Evolutionary conservation across 139 green algal species (phyloP).

Genomic region (Chlamydomonas asymmetrica): DNA sequence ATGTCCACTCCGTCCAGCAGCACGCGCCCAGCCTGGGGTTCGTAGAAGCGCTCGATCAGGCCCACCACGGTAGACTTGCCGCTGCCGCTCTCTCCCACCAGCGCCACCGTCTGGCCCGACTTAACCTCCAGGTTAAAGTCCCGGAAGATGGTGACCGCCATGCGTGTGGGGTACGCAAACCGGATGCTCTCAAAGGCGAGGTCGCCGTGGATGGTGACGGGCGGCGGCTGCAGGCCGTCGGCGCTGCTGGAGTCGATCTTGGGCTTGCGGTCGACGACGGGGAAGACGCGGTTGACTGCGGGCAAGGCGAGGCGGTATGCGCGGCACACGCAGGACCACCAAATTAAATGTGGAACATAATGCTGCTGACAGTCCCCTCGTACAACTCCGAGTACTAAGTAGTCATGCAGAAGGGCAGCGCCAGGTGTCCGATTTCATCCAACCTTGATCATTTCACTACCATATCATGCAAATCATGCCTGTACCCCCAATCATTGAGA

Average conservation of each 20-base stretch:
- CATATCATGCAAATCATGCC: no score
- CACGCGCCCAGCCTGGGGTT: constrained; percentile 59
- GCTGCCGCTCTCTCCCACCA: constrained; percentile 89
- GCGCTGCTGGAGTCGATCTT: constrained; percentile 56
- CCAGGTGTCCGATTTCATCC: no score
- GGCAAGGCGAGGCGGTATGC: constrained; percentile 22
- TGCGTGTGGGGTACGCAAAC: constrained; percentile 79
- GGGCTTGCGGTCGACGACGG: constrained; percentile 73
- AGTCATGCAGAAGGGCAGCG: background rate
- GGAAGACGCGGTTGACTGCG: constrained; percentile 72
- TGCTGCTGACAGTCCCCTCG: background rate
- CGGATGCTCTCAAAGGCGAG: constrained; percentile 60
- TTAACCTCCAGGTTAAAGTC: constrained; percentile 63
- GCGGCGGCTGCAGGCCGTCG: constrained; percentile 19
- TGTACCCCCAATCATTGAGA: no score
- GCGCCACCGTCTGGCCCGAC: constrained; percentile 74
- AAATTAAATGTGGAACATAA: background rate
- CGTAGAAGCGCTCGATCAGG: constrained; percentile 90
- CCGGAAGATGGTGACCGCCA: constrained; percentile 59
- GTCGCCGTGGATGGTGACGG: constrained; percentile 44
- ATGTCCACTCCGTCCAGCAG: constrained; percentile 87
- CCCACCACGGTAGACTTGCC: constrained; percentile 91
- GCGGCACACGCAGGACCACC: background rate
- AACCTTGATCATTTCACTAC: no score
- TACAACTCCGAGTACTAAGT: background rate